Evolutionary conservation across 805 yeast species (phyloP).

Genomic region (Teunomyces lycoperdinae): DNA sequence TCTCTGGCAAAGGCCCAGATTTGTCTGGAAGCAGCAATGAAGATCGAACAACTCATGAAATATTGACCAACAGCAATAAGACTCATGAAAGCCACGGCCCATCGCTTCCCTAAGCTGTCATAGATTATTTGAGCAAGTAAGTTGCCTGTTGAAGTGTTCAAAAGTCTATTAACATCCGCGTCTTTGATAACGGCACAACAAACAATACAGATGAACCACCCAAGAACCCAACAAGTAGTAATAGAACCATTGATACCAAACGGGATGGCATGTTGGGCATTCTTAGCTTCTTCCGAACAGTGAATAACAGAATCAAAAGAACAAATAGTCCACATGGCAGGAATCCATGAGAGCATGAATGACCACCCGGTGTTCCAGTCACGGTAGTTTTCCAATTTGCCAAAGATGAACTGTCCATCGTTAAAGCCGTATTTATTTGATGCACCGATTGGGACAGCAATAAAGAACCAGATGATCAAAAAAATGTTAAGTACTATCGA

Average conservation of each 20-base stretch:
- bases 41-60: conserved; percentile 61
- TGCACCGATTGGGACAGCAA: conserved; percentile 66
- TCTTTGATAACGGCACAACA: conserved; percentile 55
- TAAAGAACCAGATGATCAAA: conserved; percentile 52
- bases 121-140: conserved; percentile 64
- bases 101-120: conserved; percentile 59
- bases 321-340: conserved; percentile 74
- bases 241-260: conserved; percentile 62
- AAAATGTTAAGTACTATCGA: conserved; percentile 55
- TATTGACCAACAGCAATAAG: conserved; percentile 59
- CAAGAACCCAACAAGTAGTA: conserved; percentile 54
- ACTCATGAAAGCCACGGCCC: conserved; percentile 65
- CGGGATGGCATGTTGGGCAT: conserved; percentile 63
- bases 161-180: conserved; percentile 37
- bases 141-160: conserved; percentile 49
- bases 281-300: conserved; percentile 67
- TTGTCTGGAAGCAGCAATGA: conserved; percentile 67
- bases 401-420: conserved; percentile 52
- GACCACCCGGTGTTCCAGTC: conserved; percentile 64
- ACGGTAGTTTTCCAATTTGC: conserved; percentile 47
- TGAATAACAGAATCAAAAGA: conserved; percentile 72
- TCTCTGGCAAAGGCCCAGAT: conserved; percentile 77
- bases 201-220: conserved; percentile 54
- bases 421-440: conserved; percentile 24
- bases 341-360: conserved; percentile 56